These are phyloP conservation scores for Xylaria polymorpha DNA, from an alignment of 2,329 filamentous ascomycete species.

Conservation along the genomic window DNA sequence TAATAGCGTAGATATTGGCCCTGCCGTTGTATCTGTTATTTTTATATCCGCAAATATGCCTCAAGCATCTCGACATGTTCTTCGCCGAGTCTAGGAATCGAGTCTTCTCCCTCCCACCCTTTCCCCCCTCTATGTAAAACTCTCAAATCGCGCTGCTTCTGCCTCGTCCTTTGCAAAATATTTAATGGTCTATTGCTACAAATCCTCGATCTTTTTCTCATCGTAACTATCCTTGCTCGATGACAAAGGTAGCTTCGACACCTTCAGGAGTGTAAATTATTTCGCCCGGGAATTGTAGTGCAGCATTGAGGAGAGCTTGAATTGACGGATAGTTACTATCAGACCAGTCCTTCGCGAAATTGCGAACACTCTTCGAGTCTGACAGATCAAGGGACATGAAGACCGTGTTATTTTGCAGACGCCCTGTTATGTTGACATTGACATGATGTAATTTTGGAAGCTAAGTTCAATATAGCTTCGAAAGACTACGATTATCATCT, in stretches of 20 bases:
- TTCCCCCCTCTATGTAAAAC: background rate
- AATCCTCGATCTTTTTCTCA: slow-evolving; percentile 59
- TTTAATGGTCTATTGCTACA: slow-evolving; percentile 59
- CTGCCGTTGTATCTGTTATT: too few relatives aligned
- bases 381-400: slow-evolving; percentile 59
- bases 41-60: too few relatives aligned
- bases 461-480: too few relatives aligned
- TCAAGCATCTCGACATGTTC: too few relatives aligned
- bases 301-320: slow-evolving; percentile 60
- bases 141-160: slow-evolving; percentile 18
- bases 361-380: slow-evolving; percentile 54
- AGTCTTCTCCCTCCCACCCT: too few relatives aligned
- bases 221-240: slow-evolving; percentile 59
- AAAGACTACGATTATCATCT: too few relatives aligned
- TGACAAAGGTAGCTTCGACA: slow-evolving; percentile 61
- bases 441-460: too few relatives aligned
- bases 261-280: slow-evolving; percentile 54
- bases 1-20: too few relatives aligned
- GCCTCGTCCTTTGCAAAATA: slow-evolving; percentile 26
- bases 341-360: slow-evolving; percentile 54
- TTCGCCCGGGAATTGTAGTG: slow-evolving; percentile 55
- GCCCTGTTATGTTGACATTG: too few relatives aligned
- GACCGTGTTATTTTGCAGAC: slow-evolving; percentile 52
- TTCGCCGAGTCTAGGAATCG: too few relatives aligned
- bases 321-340: slow-evolving; percentile 55